Percentiles rank a stretch among this genome's conserved stretches.
Evolutionary conservation across 225 moss, liverwort and hornwort genomes (phyloP).

Genomic region (Thuidium tamariscinum): DNA sequence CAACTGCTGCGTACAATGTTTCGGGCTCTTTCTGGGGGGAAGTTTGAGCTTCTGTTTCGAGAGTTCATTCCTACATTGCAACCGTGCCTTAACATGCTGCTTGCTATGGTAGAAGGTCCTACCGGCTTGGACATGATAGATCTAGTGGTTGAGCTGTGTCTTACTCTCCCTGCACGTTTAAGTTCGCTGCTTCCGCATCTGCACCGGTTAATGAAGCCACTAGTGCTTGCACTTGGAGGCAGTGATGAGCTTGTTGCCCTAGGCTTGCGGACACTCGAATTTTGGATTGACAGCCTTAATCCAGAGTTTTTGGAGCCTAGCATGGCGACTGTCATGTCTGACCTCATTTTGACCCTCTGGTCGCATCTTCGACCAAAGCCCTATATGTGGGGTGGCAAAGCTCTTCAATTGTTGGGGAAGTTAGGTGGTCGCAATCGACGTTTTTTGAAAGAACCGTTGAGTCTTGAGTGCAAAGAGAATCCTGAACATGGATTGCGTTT

Average conservation of each 20-base stretch:
- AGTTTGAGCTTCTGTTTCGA: constrained; percentile 92
- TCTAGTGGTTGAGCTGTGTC: constrained; percentile 88
- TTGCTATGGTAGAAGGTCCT: constrained; percentile 98
- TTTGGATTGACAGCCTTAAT: constrained; percentile 99
- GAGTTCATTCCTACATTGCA: constrained; percentile 95
- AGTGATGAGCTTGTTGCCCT: constrained; percentile 91
- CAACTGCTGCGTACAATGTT: constrained; percentile 98
- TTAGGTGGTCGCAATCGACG: constrained; percentile 97
- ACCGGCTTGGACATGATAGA: constrained; percentile 98
- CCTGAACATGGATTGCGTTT: constrained; percentile 96
- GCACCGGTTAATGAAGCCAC: constrained; percentile 92
- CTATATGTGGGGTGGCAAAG: constrained; percentile 89
- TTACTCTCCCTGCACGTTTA: constrained; percentile 92
- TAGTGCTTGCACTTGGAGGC: constrained; percentile 90
- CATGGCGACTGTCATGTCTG: constrained; percentile 99
- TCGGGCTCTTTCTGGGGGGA: constrained; percentile 91
- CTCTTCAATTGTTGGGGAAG: constrained; percentile 90
- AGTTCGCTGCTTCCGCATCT: constrained; percentile 95
- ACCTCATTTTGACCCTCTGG: constrained; percentile 95
- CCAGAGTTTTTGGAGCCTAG: constrained; percentile 99
- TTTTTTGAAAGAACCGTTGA: constrained; percentile 90
- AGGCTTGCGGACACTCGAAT: constrained; percentile 90
- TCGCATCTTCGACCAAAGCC: constrained; percentile 98
- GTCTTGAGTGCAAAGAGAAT: constrained; percentile 96
- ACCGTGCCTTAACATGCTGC: constrained; percentile 95